phyloP scores from a whole-genome alignment of 768 basidiomycete species.

The Multifurca ochricompacta region DNA sequence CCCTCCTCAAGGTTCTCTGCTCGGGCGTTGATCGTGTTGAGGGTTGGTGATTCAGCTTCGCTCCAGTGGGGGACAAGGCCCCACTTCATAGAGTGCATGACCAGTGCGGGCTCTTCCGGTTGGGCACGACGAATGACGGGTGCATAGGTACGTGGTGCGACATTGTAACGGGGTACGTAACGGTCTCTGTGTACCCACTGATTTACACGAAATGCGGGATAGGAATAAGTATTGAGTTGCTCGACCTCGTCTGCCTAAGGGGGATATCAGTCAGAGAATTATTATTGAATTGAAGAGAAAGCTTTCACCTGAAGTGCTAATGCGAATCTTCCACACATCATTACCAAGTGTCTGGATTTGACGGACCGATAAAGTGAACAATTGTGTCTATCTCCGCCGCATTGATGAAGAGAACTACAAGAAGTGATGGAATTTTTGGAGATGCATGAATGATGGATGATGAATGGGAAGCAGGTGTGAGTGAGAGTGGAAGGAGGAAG shows the following conservation, averaged over 20 bases:
- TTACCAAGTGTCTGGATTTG: neutral
- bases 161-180: conserved; percentile 65
- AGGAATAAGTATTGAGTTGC: conserved; percentile 40
- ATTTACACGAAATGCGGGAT: conserved; percentile 35
- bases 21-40: conserved; percentile 88
- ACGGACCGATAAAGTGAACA: neutral
- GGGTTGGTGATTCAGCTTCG: conserved; percentile 60
- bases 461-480: neutral
- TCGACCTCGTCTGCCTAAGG: conserved; percentile 18
- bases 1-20: conserved; percentile 71
- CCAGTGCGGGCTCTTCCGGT: conserved; percentile 27
- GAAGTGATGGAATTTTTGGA: no score
- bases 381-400: neutral
- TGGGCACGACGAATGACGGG: conserved; percentile 55
- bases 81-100: conserved; percentile 86
- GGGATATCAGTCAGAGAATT: no score
- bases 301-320: conserved; percentile 40
- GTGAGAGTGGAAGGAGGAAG: no score
- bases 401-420: no score
- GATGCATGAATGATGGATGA: neutral
- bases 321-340: conserved; percentile 61
- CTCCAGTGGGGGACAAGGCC: conserved; percentile 82
- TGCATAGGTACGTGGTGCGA: conserved; percentile 72
- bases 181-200: conserved; percentile 56
- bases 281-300: conserved; percentile 9